Percentiles rank a stretch among this genome's conserved stretches.
Conservation (phyloP, 2,329 filamentous ascomycete species). For the Byssoonygena ceratinophila region DNA sequence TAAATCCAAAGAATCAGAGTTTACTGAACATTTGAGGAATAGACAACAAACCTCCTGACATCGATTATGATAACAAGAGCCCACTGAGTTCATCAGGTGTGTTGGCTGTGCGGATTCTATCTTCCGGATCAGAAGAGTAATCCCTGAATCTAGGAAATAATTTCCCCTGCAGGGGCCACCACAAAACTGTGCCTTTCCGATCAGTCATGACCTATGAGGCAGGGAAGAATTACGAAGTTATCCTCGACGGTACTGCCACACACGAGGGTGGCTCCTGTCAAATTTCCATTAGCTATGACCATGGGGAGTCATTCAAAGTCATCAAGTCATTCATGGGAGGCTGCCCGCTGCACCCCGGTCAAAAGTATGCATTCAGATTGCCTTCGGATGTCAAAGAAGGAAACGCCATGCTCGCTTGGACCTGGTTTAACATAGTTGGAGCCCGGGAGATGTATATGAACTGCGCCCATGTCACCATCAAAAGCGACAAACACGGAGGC, state of each 20-base stretch:
- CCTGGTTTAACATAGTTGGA: slow-evolving; percentile 59
- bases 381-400: slow-evolving; percentile 52
- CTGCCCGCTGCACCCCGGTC: slow-evolving; percentile 37
- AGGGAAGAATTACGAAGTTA: slow-evolving; percentile 54
- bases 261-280: slow-evolving; percentile 69
- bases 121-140: not conserved
- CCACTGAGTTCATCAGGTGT: not conserved
- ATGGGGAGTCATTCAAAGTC: slow-evolving; percentile 59
- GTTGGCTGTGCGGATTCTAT: too few relatives aligned
- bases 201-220: slow-evolving; percentile 52
- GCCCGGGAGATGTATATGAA: slow-evolving; percentile 58
- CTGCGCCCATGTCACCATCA: slow-evolving; percentile 60
- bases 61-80: slow-evolving; percentile 10
- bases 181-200: slow-evolving; percentile 40
- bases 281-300: slow-evolving; percentile 62
- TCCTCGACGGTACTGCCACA: slow-evolving; percentile 50
- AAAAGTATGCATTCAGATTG: slow-evolving; percentile 55
- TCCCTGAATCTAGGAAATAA: slow-evolving; percentile 42
- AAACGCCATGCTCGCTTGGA: slow-evolving; percentile 61
- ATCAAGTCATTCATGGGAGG: slow-evolving; percentile 53
- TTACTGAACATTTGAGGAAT: not conserved
- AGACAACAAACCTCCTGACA: not conserved
- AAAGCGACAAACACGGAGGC: not conserved
- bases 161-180: slow-evolving; percentile 67
- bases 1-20: too few relatives aligned